phyloP scores from a whole-genome alignment of 75 land plant genomes.

The Isoetes taiwanensis region DNA sequence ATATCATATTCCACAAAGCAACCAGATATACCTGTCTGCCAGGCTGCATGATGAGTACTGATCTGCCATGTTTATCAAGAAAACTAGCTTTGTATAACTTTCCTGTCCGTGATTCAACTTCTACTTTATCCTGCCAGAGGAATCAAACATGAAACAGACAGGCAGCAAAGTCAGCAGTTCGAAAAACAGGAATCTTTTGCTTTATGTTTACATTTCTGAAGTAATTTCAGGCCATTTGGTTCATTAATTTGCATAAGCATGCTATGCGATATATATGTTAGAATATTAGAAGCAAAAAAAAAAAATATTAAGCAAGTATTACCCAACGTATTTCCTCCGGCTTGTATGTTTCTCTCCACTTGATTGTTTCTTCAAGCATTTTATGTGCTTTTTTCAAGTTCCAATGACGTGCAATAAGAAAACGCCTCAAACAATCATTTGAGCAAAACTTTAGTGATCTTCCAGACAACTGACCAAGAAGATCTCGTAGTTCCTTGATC shows the following conservation, averaged over 20 bases:
- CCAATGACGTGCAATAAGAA: constrained; percentile 79
- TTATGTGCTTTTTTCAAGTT: constrained; percentile 61
- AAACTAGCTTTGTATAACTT: constrained; percentile 21
- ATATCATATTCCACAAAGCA: not conserved
- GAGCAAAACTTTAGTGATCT: constrained; percentile 38
- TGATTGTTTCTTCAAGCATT: constrained; percentile 69
- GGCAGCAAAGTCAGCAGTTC: too few species aligned
- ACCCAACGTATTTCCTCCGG: constrained; percentile 96
- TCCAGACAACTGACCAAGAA: constrained; percentile 50
- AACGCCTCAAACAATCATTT: constrained; percentile 63
- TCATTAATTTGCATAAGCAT: too few species aligned
- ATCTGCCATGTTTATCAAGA: constrained; percentile 18
- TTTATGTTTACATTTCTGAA: too few species aligned
- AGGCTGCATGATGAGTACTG: constrained; percentile 2
- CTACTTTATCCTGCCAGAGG: constrained; percentile 28
- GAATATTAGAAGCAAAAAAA: too few species aligned
- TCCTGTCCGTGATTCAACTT: constrained; percentile 19
- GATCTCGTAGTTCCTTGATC: constrained; percentile 53
- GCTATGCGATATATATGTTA: too few species aligned
- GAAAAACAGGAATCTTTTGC: too few species aligned
- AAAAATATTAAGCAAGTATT: too few species aligned
- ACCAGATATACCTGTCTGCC: not conserved
- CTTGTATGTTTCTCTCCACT: constrained; percentile 69
- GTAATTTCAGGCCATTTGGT: too few species aligned
- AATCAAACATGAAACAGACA: too few species aligned